Evolutionary conservation across 2,329 filamentous ascomycete species (phyloP).

Genomic region (Penicillium sp.): DNA sequence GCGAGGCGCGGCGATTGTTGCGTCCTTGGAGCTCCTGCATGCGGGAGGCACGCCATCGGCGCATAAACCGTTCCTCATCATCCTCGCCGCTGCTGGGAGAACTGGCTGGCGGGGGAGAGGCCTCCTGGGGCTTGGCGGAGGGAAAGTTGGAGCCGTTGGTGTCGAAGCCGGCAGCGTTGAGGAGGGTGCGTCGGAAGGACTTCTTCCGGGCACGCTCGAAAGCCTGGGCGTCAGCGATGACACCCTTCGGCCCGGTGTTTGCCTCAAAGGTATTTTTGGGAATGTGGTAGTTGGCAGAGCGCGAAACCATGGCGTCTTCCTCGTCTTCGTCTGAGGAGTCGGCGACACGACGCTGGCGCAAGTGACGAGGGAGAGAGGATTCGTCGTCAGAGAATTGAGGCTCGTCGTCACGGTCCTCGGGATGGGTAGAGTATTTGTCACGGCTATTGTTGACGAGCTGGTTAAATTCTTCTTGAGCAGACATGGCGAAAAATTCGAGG

Average conservation of each 20-base stretch:
- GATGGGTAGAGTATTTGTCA: constrained; percentile 35
- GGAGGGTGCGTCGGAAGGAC: constrained; percentile 43
- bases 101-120: constrained; percentile 16
- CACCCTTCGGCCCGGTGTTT: constrained; percentile 49
- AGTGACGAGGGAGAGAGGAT: constrained; percentile 18
- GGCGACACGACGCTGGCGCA: constrained; percentile 12
- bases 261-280: constrained; percentile 44
- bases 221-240: constrained; percentile 48
- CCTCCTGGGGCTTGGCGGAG: constrained; percentile 23
- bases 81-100: constrained; percentile 48
- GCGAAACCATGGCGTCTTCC: constrained; percentile 31
- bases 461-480: constrained; percentile 46
- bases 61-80: constrained; percentile 75
- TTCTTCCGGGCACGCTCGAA: constrained; percentile 46
- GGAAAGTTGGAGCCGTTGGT: constrained; percentile 21
- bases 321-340: constrained; percentile 35
- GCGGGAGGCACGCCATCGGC: constrained; percentile 75
- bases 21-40: constrained; percentile 68
- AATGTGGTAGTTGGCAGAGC: constrained; percentile 38
- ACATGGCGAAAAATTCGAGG: constrained; percentile 33
- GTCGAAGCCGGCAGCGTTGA: constrained; percentile 33
- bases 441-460: constrained; percentile 37
- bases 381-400: constrained; percentile 24
- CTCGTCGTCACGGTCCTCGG: constrained; percentile 38
- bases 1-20: constrained; percentile 64